A percentile compares a stretch with the other conserved stretches of the same genome.
phyloP scores from a whole-genome alignment of 192 early-diverging fungal genomes.

The Chytriomyces sp. region DNA sequence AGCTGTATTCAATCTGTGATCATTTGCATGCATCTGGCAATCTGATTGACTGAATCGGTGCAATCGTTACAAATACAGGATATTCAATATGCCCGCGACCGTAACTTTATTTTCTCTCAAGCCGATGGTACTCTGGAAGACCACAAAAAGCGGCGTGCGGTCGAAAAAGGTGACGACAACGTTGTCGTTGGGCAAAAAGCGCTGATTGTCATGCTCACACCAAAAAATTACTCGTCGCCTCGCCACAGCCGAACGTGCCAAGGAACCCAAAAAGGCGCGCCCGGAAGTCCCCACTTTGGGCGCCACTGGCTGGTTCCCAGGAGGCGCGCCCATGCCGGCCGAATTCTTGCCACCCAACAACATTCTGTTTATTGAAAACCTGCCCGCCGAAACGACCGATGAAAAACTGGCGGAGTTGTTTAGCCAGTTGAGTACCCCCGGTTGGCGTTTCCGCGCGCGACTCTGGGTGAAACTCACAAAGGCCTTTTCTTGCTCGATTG shows the following conservation, averaged over 20 bases:
- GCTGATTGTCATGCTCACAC: background rate
- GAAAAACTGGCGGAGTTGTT: constrained; percentile 69
- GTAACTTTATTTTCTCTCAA: constrained; percentile 61
- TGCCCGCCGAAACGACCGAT: constrained; percentile 73
- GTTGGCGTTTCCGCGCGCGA: background rate
- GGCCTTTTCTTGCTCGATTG: background rate
- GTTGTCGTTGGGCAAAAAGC: background rate
- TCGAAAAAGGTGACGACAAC: constrained; percentile 63
- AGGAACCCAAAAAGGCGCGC: constrained; percentile 22
- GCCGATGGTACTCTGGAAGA: constrained; percentile 68
- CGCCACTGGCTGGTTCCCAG: constrained; percentile 35
- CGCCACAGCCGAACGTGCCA: constrained; percentile 11
- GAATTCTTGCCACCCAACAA: constrained; percentile 86
- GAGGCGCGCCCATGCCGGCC: constrained; percentile 54
- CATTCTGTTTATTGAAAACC: constrained; percentile 90
- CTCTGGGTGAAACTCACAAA: background rate
- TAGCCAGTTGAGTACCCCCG: constrained; percentile 58
- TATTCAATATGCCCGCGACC: constrained; percentile 54
- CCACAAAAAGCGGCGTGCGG: constrained; percentile 60
- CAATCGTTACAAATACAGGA: constrained; percentile 42
- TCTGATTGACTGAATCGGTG: background rate
- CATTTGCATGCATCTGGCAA: background rate
- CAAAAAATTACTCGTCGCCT: background rate
- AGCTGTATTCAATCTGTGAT: background rate
- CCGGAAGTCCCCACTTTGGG: constrained; percentile 26